phyloP scores from a whole-genome alignment of 768 basidiomycete genomes.

The Kwoniella bestiolae region DNA sequence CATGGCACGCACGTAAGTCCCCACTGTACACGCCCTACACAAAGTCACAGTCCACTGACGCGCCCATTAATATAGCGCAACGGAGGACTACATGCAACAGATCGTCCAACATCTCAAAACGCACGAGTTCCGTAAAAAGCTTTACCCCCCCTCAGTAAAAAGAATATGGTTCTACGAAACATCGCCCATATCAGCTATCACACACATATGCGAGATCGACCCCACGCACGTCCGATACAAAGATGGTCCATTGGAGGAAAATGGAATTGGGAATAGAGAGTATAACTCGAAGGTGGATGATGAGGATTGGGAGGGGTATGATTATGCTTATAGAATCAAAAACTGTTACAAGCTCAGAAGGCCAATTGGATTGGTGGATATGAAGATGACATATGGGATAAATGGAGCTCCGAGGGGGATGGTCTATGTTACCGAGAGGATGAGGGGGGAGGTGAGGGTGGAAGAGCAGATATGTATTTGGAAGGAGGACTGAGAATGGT shows the following conservation, averaged over 20 bases:
- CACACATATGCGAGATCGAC: conserved; percentile 28
- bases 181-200: conserved; percentile 23
- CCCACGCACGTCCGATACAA: conserved; percentile 6
- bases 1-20: conserved; percentile 27
- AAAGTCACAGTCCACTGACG: background rate
- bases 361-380: conserved; percentile 7
- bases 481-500: background rate
- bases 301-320: conserved; percentile 21
- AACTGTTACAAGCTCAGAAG: conserved; percentile 16
- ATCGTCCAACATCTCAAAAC: conserved; percentile 26
- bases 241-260: conserved; percentile 12
- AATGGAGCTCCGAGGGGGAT: conserved; percentile 29
- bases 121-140: conserved; percentile 30
- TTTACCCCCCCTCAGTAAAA: conserved; percentile 22
- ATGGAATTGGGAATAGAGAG: conserved; percentile 28
- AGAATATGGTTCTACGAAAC: conserved; percentile 40
- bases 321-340: conserved; percentile 29
- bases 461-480: conserved; percentile 22
- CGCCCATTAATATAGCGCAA: conserved; percentile 2
- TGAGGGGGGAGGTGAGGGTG: conserved; percentile 14
- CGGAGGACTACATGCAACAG: conserved; percentile 32
- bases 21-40: background rate
- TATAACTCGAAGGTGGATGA: conserved; percentile 17
- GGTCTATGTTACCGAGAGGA: conserved; percentile 27
- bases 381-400: conserved; percentile 26